Conservation (phyloP, 2,329 filamentous ascomycete species). For the Stagonosporopsis rhizophila region DNA sequence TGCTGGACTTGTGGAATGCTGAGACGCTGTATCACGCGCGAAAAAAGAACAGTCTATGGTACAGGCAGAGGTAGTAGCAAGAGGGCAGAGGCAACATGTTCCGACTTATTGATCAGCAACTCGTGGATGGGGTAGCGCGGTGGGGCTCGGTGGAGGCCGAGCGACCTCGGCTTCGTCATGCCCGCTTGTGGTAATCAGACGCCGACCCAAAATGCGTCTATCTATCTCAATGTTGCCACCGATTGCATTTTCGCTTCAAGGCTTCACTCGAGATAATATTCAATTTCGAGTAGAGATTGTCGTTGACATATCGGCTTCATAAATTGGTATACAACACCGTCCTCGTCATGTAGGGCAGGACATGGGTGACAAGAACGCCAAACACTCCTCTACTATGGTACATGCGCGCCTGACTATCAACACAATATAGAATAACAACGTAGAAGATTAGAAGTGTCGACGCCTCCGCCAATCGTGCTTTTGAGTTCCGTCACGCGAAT, state of each 20-base stretch:
- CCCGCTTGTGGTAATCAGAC: conserved; percentile 13
- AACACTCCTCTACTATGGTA: conserved; percentile 41
- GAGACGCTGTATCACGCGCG: conserved; percentile 10
- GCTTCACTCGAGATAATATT: not conserved
- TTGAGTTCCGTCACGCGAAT: conserved; percentile 7
- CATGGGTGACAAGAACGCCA: conserved; percentile 38
- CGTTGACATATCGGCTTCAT: conserved; percentile 8
- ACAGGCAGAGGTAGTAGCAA: conserved; percentile 4
- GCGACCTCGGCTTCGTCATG: conserved; percentile 15
- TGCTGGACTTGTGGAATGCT: not conserved
- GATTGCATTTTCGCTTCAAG: too few species aligned
- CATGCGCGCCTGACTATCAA: conserved; percentile 33
- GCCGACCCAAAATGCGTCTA: not conserved
- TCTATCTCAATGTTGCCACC: too few species aligned
- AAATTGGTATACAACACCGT: conserved; percentile 16
- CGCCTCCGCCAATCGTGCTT: not conserved
- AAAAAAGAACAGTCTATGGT: conserved; percentile 9
- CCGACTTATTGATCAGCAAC: conserved; percentile 31
- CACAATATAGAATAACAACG: conserved; percentile 31
- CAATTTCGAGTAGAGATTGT: not conserved
- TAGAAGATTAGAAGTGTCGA: conserved; percentile 17
- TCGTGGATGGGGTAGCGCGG: conserved; percentile 24
- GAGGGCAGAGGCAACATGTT: conserved; percentile 5
- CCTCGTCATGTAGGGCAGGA: conserved; percentile 28
- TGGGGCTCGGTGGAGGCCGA: conserved; percentile 20